Evolutionary conservation across 192 early-diverging fungal species (phyloP), one percentile per base, ranked within the genome.

Genomic region (Haplosporangium gracile): DNA sequence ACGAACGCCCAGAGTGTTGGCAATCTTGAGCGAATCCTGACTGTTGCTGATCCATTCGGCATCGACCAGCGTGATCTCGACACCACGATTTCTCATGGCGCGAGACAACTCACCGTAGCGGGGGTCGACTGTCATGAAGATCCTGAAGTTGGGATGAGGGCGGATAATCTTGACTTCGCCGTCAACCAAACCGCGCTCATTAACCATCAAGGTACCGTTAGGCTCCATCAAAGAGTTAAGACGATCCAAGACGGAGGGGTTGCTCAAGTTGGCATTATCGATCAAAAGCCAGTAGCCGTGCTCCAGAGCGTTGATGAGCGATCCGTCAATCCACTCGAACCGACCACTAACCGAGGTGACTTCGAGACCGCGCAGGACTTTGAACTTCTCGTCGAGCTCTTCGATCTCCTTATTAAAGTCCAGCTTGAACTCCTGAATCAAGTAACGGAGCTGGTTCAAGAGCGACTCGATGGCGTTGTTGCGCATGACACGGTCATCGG

Each of bases 261-360:
- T 97, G 80, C 98, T 99, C 65, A 98, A 87, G 78, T 99, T 99
- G 45, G 97, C 97, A 78, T 98, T 97, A 85, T 99, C 98, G 47
- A 99, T 93, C 40, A 99, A 85, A 34, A 99, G 89, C 98, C 98
- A 99, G 76, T 96, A 91, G 2, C 98, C 98, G 69, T 96, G 90
- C 75, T 97, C 94, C 20, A 99, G 74, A 6, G 98, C 97, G 42
- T 96, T 92, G 39, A 99, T 95, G 8, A 99, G 90, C 6, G 95
- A 93, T 51, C 97, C 97, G 88, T 99, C 98, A 69, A 98, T 95
- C 98, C 98, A 99, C 83, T 99, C 98, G 82, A 99, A 99, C 24
- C 92, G 91, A 22, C 98, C 98, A 45, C 92, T 91, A 5, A 93
- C 92, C 38, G 91, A 89, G 1, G 89, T 85, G 24, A 74, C 78